Evolutionary conservation across 768 basidiomycete genomes (phyloP), one percentile per base, ranked within the genome.

Genomic region (Collybiopsis confluens): DNA sequence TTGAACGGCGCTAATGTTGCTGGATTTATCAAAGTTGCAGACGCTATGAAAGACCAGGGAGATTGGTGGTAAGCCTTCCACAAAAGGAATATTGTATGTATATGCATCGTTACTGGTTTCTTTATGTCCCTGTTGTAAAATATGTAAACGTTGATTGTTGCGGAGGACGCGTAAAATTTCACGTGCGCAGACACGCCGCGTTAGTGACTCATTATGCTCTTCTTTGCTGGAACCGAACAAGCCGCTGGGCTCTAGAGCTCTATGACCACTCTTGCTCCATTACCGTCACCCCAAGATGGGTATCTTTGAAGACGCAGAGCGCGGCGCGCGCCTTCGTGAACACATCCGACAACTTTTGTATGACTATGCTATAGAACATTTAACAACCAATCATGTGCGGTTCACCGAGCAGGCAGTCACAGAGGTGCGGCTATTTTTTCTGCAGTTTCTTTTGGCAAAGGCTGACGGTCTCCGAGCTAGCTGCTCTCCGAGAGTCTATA

Each of bases 21-120:
- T 55, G 85, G 85, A 16, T 85, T 84, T 68, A 78, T 82, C 68
- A 83, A 84, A 66, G 79, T 79, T 54, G 86, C 86, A 37, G 77
- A 87, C 59, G 87, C 86, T 48, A 87, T 87, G 84, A 77, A 73
- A 63, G 83, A 78, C 59, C 85, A 88, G 47, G 87, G 87, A 49
- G 85, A 87, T 64, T 86, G 84, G 83, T 89, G 84, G 85, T 88
- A 76, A 28, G n/a, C n/a, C n/a, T n/a, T n/a, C n/a, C n/a, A n/a
- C n/a, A n/a, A n/a, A n/a, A n/a, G n/a, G n/a, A n/a, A n/a, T n/a
- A n/a, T n/a, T n/a, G n/a, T n/a, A n/a, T n/a, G n/a, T n/a, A n/a
- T n/a, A n/a, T n/a, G n/a, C n/a, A n/a, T n/a, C n/a, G n/a, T n/a
- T n/a, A n/a, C n/a, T n/a, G n/a, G n/a, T n/a, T n/a, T n/a, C n/a